phyloP scores from a whole-genome alignment of 2,329 filamentous ascomycete genomes.

The Calonectria crousiana region DNA sequence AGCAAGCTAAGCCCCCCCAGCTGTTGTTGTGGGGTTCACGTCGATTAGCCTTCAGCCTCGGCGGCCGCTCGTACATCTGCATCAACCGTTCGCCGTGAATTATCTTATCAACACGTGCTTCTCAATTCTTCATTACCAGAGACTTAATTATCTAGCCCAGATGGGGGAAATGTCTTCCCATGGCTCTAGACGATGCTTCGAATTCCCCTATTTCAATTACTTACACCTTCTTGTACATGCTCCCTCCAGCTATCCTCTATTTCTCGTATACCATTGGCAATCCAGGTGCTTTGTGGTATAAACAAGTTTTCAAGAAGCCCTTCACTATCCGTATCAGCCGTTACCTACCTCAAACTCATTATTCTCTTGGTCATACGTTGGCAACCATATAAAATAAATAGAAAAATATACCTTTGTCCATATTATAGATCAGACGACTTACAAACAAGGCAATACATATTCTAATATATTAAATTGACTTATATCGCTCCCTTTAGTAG shows the following conservation, averaged over 20 bases:
- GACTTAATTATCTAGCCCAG: no score
- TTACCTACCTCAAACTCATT: not conserved
- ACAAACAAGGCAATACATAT: no score
- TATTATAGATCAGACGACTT: no score
- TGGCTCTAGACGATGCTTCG: conserved; percentile 19
- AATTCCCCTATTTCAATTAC: conserved; percentile 28
- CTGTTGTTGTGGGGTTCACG: not conserved
- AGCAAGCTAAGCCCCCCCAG: not conserved
- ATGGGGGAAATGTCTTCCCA: conserved; percentile 11
- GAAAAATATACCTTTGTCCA: no score
- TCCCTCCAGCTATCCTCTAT: conserved; percentile 10
- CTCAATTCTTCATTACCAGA: not conserved
- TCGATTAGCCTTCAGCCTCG: not conserved
- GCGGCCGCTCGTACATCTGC: not conserved
- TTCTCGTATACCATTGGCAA: conserved; percentile 18
- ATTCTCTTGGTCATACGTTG: conserved; percentile 15
- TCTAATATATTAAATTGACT: no score
- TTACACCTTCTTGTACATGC: not conserved
- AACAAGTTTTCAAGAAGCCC: conserved; percentile 11
- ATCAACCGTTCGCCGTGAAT: no score
- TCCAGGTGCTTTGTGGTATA: conserved; percentile 25
- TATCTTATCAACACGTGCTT: not conserved
- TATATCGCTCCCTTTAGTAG: no score
- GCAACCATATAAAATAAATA: no score
- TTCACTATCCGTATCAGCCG: not conserved